phyloP scores from a whole-genome alignment of 1,284 basidiomycete species.

The Cerioporus squamosus region DNA sequence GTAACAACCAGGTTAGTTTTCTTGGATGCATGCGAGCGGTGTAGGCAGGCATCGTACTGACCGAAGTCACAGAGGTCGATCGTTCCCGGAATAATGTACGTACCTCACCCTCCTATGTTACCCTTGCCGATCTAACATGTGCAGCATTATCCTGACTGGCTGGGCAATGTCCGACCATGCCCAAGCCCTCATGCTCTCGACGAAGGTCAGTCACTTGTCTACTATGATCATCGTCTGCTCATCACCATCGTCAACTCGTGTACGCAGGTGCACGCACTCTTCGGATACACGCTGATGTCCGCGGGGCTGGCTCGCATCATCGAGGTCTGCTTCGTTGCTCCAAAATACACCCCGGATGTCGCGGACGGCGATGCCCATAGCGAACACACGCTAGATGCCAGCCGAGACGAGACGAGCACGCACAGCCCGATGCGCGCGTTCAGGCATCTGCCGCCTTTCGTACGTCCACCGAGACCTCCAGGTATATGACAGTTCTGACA shows the following conservation, averaged over 20 bases:
- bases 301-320: conserved; percentile 85
- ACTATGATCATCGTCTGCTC: neutral
- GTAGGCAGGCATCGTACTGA: conserved; percentile 37
- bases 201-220: conserved; percentile 55
- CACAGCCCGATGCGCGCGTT: conserved; percentile 62
- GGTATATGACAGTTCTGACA: neutral
- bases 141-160: conserved; percentile 85
- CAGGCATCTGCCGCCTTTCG: conserved; percentile 86
- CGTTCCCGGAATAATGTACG: conserved; percentile 83
- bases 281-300: conserved; percentile 86
- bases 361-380: conserved; percentile 55
- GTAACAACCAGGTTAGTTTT: conserved; percentile 69
- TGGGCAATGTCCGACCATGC: conserved; percentile 95
- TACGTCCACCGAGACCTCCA: conserved; percentile 44
- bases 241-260: too few relatives aligned
- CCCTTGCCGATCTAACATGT: neutral
- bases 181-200: conserved; percentile 85
- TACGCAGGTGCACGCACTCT: conserved; percentile 80
- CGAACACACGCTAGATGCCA: conserved; percentile 66
- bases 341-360: conserved; percentile 36
- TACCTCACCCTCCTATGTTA: conserved; percentile 7
- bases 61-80: conserved; percentile 63
- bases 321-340: conserved; percentile 83
- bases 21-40: conserved; percentile 45
- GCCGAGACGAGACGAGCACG: conserved; percentile 29